Evolutionary conservation across 441 rosid genomes (phyloP).

Genomic region (Adansonia rubrostipa): DNA sequence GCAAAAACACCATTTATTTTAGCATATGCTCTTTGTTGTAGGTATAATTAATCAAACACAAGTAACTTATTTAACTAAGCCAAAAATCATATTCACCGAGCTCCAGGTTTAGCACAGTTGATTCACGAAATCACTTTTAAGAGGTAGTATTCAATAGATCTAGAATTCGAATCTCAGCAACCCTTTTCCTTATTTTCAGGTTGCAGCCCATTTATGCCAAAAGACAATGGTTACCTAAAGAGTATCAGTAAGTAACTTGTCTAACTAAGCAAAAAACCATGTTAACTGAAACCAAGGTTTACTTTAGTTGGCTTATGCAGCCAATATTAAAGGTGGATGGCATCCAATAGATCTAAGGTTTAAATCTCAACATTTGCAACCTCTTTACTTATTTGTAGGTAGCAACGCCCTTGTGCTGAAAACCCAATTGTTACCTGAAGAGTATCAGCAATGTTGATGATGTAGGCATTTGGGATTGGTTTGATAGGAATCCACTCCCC

Average conservation of each 20-base stretch:
- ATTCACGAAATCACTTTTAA: too few relatives aligned
- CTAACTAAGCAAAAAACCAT: too few relatives aligned
- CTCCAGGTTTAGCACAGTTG: too few relatives aligned
- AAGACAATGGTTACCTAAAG: too few relatives aligned
- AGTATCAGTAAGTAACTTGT: too few relatives aligned
- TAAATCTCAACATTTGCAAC: background rate
- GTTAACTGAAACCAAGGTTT: background rate
- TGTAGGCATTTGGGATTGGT: constrained; percentile 47
- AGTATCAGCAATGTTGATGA: constrained; percentile 56
- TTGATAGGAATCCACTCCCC: constrained; percentile 61
- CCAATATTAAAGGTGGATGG: background rate
- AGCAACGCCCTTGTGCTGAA: background rate
- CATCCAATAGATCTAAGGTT: background rate
- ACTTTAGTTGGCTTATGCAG: background rate
- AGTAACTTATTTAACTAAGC: background rate
- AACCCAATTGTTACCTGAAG: constrained; percentile 43
- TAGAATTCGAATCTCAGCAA: too few relatives aligned
- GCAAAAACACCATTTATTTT: constrained; percentile 11
- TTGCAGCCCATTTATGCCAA: too few relatives aligned
- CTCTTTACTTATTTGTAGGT: background rate
- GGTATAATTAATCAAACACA: background rate
- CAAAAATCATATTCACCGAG: background rate
- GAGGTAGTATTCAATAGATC: too few relatives aligned
- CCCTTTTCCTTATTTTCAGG: too few relatives aligned
- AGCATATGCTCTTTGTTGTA: background rate